A percentile compares a stretch with the other conserved stretches of the same genome.
phyloP scores from a whole-genome alignment of 2,329 filamentous ascomycete genomes.

The Pestalotiopsis sp. region DNA sequence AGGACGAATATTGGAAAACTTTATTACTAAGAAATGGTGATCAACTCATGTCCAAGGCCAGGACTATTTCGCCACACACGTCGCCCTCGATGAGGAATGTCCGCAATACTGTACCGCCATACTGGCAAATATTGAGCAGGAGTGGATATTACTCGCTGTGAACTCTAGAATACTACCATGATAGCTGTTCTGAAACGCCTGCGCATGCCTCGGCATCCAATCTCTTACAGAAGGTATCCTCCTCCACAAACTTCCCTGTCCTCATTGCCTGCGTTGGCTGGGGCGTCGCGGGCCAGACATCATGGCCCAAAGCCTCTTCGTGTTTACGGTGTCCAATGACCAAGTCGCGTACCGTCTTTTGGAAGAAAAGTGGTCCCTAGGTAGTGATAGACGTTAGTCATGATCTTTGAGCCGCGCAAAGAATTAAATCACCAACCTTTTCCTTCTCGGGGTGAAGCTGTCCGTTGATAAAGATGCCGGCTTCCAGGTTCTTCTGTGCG shows the following conservation, averaged over 20 bases:
- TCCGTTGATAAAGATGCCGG: background rate
- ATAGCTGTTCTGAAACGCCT: background rate
- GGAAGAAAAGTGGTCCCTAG: constrained; percentile 1
- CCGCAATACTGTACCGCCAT: background rate
- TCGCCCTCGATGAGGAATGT: background rate
- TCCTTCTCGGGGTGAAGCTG: constrained; percentile 2
- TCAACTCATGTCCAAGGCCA: background rate
- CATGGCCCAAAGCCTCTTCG: background rate
- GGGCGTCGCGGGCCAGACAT: background rate
- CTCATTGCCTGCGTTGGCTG: background rate
- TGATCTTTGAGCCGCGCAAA: no score
- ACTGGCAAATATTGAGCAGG: background rate
- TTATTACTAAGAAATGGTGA: background rate
- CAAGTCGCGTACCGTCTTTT: background rate
- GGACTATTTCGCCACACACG: background rate
- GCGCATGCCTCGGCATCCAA: background rate
- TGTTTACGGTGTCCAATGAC: background rate
- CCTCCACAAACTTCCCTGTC: background rate
- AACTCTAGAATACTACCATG: background rate
- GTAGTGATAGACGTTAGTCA: background rate
- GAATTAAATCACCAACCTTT: background rate
- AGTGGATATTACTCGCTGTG: background rate
- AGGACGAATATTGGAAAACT: background rate
- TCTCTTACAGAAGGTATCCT: background rate
- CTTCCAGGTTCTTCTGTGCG: background rate